Conservation (phyloP, 2,329 filamentous ascomycete genomes). For the Xylaria sp. region DNA sequence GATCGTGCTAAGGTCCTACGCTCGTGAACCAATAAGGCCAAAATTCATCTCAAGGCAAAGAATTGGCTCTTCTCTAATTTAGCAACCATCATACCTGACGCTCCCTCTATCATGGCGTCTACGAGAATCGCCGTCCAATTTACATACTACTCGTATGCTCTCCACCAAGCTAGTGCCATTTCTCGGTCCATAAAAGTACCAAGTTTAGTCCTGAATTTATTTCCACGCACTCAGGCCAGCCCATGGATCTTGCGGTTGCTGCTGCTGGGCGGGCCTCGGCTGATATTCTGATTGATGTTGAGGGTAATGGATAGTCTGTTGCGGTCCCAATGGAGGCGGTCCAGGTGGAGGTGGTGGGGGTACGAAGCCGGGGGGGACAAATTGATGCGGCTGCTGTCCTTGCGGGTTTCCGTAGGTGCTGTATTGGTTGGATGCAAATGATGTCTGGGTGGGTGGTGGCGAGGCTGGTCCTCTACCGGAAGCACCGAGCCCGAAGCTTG, state of each 20-base stretch:
- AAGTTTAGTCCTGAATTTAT: slow-evolving; percentile 46
- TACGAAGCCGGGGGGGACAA: slow-evolving; percentile 68
- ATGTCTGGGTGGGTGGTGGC: slow-evolving; percentile 63
- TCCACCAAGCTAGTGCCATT: background rate
- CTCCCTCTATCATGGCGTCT: slow-evolving; percentile 25
- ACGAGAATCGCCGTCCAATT: slow-evolving; percentile 17
- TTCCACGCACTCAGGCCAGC: slow-evolving; percentile 65
- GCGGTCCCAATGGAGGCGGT: slow-evolving; percentile 69
- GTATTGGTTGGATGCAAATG: slow-evolving; percentile 57
- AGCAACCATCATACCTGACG: slow-evolving; percentile 11
- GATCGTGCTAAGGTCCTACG: slow-evolving; percentile 3
- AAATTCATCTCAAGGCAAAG: slow-evolving; percentile 14
- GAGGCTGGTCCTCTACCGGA: slow-evolving; percentile 58
- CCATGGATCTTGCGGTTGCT: slow-evolving; percentile 61
- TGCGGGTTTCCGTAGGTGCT: slow-evolving; percentile 61
- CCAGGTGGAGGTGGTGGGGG: slow-evolving; percentile 73
- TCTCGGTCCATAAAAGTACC: background rate
- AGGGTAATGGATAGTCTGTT: slow-evolving; percentile 69
- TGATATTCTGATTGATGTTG: slow-evolving; percentile 50
- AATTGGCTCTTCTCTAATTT: slow-evolving; percentile 22
- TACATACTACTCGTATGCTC: background rate
- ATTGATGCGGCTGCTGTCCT: slow-evolving; percentile 56
- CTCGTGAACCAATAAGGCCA: slow-evolving; percentile 4
- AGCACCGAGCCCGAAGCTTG: slow-evolving; percentile 51
- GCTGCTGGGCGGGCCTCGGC: slow-evolving; percentile 53